phyloP scores from a whole-genome alignment of 1,284 basidiomycete species.

The Porogramme epimiltina region DNA sequence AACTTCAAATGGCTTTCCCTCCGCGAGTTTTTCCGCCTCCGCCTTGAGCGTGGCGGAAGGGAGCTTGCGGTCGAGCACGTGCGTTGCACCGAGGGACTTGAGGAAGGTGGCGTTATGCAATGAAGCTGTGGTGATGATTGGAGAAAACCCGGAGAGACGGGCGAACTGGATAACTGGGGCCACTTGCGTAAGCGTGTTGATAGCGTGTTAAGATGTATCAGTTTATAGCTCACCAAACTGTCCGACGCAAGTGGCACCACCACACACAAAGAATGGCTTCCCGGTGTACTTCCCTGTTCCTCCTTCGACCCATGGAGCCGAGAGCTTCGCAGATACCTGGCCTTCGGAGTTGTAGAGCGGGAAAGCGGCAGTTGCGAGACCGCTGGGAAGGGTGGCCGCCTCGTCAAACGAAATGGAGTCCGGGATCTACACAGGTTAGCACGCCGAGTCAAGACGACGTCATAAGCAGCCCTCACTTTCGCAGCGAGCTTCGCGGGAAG shows the following conservation, averaged over 20 bases:
- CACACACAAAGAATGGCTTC: slow-evolving; percentile 33
- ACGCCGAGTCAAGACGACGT: not conserved
- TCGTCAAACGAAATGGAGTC: not conserved
- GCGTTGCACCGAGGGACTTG: slow-evolving; percentile 30
- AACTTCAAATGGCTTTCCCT: slow-evolving; percentile 14
- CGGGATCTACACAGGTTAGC: not conserved
- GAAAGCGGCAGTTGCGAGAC: not conserved
- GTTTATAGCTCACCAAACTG: slow-evolving; percentile 33
- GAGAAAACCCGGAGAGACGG: slow-evolving; percentile 47
- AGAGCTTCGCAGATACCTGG: slow-evolving; percentile 13
- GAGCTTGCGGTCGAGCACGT: slow-evolving; percentile 25
- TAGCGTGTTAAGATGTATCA: no score
- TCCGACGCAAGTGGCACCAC: slow-evolving; percentile 38
- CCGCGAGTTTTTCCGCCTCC: slow-evolving; percentile 11
- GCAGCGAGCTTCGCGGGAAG: not conserved
- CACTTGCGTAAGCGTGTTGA: slow-evolving; percentile 19
- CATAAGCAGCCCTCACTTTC: not conserved
- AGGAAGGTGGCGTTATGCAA: slow-evolving; percentile 43
- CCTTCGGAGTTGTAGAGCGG: not conserved
- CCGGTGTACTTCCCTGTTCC: slow-evolving; percentile 32
- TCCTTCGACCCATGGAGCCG: slow-evolving; percentile 21
- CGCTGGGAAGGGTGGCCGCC: not conserved
- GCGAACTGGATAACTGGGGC: slow-evolving; percentile 45
- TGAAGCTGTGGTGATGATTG: slow-evolving; percentile 51
- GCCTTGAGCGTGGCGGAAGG: slow-evolving; percentile 1